phyloP scores from a whole-genome alignment of 768 basidiomycete species.

The Artomyces pyxidatus region DNA sequence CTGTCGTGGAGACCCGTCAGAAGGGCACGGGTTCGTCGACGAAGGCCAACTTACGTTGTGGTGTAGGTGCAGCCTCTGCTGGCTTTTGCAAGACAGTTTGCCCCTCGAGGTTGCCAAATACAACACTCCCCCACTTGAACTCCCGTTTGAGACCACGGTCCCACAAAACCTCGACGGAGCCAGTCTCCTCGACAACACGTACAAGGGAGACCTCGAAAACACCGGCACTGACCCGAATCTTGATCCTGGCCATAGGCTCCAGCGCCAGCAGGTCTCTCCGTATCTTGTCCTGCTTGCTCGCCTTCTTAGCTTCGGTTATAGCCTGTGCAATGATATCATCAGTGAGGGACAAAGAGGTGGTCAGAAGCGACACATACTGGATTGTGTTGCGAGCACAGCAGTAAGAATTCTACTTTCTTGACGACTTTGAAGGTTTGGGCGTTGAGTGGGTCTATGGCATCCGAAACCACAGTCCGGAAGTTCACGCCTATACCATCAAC shows the following conservation, averaged over 20 bases:
- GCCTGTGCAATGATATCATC: slow-evolving; percentile 34
- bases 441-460: slow-evolving; percentile 7
- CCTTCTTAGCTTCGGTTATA: slow-evolving; percentile 66
- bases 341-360: neutral
- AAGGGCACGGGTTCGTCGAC: neutral
- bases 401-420: slow-evolving; percentile 64
- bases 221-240: slow-evolving; percentile 76
- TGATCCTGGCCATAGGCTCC: slow-evolving; percentile 65
- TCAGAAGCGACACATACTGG: slow-evolving; percentile 49
- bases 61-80: slow-evolving; percentile 40
- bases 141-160: slow-evolving; percentile 65
- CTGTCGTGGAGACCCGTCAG: neutral
- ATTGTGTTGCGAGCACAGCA: slow-evolving; percentile 84
- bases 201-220: slow-evolving; percentile 81
- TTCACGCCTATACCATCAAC: slow-evolving; percentile 17
- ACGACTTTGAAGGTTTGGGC: slow-evolving; percentile 51
- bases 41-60: slow-evolving; percentile 33
- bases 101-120: slow-evolving; percentile 66
- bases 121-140: slow-evolving; percentile 77
- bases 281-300: slow-evolving; percentile 67
- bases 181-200: slow-evolving; percentile 58
- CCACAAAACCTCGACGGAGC: slow-evolving; percentile 77
- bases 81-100: slow-evolving; percentile 65
- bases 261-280: slow-evolving; percentile 62
- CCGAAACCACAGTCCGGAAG: slow-evolving; percentile 2